Evolutionary conservation across 140 eudicot species (phyloP).

Genomic region (Erigeron philadelphicus): DNA sequence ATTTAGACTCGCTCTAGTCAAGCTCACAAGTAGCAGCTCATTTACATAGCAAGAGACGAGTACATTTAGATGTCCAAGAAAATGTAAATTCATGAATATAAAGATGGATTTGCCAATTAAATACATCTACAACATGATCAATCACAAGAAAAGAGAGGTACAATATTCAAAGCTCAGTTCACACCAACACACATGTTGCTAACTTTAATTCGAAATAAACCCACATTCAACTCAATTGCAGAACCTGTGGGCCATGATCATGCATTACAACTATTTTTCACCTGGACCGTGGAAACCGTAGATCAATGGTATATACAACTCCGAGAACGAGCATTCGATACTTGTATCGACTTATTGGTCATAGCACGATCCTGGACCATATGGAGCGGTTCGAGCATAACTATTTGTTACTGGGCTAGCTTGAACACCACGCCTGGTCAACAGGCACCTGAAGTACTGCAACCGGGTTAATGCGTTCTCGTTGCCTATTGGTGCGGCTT

Average conservation of each 20-base stretch:
- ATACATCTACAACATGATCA: constrained; percentile 9
- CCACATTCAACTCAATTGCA: not conserved
- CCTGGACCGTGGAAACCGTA: constrained; percentile 7
- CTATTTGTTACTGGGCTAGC: constrained; percentile 77
- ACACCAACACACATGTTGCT: constrained; percentile 25
- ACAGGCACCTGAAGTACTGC: constrained; percentile 74
- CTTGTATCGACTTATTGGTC: constrained; percentile 41
- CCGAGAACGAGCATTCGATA: constrained; percentile 9
- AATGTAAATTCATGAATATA: not conserved
- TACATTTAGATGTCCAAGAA: not conserved
- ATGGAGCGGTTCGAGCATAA: constrained; percentile 72
- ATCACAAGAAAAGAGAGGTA: constrained; percentile 18
- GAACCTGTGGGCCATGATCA: not conserved
- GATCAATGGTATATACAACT: constrained; percentile 17
- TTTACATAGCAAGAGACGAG: not conserved
- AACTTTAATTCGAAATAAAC: constrained; percentile 11
- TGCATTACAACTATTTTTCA: constrained; percentile 19
- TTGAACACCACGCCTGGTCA: constrained; percentile 85
- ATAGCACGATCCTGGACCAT: constrained; percentile 88
- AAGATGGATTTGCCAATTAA: not conserved
- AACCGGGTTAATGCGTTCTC: constrained; percentile 47
- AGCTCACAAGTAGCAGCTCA: too few species aligned
- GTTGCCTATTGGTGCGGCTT: constrained; percentile 43
- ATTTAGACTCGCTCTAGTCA: too few species aligned
- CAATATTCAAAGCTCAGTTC: constrained; percentile 3